Percentiles rank a stretch among this genome's conserved stretches.
These are phyloP conservation scores for Russula earlei DNA, from an alignment of 768 basidiomycete genomes.

Conservation along the genomic window DNA sequence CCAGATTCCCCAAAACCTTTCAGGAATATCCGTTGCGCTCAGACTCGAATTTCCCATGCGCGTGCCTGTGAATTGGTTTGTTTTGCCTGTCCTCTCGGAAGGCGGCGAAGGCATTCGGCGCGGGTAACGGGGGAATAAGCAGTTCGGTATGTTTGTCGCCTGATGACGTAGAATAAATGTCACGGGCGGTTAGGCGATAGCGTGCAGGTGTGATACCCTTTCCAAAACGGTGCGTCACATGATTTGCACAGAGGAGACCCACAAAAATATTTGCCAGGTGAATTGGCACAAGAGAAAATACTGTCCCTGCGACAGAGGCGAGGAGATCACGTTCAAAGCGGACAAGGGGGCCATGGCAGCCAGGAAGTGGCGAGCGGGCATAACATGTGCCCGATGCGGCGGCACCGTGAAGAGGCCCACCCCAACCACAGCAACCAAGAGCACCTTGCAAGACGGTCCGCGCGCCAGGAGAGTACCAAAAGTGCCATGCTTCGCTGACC, in stretches of 20 bases:
- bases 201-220: conserved; percentile 51
- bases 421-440: conserved; percentile 59
- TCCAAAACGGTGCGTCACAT: conserved; percentile 52
- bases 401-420: conserved; percentile 50
- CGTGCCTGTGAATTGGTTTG: not conserved
- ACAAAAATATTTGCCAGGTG: conserved; percentile 52
- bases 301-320: conserved; percentile 36
- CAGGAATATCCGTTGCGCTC: not conserved
- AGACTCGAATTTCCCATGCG: not conserved
- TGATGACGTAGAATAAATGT: conserved; percentile 27
- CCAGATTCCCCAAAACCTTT: not conserved
- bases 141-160: conserved; percentile 4
- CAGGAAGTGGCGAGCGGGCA: conserved; percentile 50
- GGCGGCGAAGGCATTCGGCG: not conserved
- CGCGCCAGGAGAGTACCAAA: conserved; percentile 45
- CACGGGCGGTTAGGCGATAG: conserved; percentile 44
- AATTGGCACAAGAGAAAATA: conserved; percentile 48
- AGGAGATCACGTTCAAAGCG: conserved; percentile 44
- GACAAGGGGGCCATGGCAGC: conserved; percentile 54
- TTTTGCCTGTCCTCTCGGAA: conserved; percentile 14
- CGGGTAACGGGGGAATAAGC: not conserved
- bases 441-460: conserved; percentile 52
- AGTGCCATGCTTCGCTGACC: conserved; percentile 58
- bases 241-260: conserved; percentile 59
- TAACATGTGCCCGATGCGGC: conserved; percentile 51